Evolutionary conservation across 2,329 filamentous ascomycete species (phyloP).

Genomic region (Zymoseptoria pseudotritici): DNA sequence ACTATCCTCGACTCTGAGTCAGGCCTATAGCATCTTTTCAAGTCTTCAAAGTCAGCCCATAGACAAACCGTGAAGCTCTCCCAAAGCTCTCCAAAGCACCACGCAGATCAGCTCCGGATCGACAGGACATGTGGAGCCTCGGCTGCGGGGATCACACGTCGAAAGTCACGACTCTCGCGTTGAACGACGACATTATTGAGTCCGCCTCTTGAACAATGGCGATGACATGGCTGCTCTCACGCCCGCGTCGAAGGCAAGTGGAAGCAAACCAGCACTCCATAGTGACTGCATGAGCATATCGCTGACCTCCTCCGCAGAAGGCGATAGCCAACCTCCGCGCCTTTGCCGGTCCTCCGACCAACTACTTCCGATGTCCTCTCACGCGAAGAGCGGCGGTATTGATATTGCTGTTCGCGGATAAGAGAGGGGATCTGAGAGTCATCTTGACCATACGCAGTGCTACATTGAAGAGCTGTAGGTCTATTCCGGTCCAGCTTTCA

Average conservation of each 20-base stretch:
- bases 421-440: conserved; percentile 64
- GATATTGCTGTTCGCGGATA: conserved; percentile 80
- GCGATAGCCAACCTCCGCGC: conserved; percentile 50
- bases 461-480: conserved; percentile 50
- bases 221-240: conserved; percentile 26
- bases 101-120: neutral
- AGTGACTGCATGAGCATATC: neutral
- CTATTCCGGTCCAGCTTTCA: neutral
- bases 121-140: neutral
- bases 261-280: neutral
- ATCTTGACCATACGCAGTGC: conserved; percentile 56
- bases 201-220: neutral
- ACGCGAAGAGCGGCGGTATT: conserved; percentile 75
- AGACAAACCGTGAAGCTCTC: neutral
- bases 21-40: no score
- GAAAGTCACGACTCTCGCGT: neutral
- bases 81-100: no score
- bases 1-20: no score
- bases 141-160: neutral
- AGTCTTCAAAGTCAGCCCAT: no score
- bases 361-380: conserved; percentile 50
- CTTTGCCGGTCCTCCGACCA: conserved; percentile 51
- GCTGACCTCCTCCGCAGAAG: conserved; percentile 18
- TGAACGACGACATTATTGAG: neutral
- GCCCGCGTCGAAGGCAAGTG: conserved; percentile 28